These are phyloP conservation scores for Colletotrichum abscissum DNA, from an alignment of 2,329 filamentous ascomycete species.

Conservation along the genomic window DNA sequence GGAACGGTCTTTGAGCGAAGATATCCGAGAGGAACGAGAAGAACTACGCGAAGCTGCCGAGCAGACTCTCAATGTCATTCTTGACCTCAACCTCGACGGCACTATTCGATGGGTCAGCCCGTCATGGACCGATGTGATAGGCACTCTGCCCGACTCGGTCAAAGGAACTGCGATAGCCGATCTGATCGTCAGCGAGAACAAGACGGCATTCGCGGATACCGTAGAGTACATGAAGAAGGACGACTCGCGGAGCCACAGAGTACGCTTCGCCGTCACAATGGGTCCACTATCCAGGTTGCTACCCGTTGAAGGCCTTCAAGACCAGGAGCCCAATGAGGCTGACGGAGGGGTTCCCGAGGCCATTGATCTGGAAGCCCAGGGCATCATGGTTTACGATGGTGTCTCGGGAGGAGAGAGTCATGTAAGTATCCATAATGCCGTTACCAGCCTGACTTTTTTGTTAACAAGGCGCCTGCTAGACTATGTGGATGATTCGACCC, in stretches of 20 bases:
- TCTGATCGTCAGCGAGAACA: constrained; percentile 81
- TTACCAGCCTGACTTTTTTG: neutral
- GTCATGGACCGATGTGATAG: constrained; percentile 94
- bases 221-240: constrained; percentile 92
- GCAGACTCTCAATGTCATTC: constrained; percentile 94
- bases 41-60: constrained; percentile 96
- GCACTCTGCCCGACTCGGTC: constrained; percentile 78
- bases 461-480: constrained; percentile 61
- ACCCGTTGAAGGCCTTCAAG: constrained; percentile 53
- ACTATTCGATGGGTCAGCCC: constrained; percentile 96
- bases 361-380: constrained; percentile 91
- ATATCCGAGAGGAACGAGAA: constrained; percentile 92
- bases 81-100: constrained; percentile 92
- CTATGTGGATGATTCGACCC: constrained; percentile 99
- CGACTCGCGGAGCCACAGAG: constrained; percentile 90
- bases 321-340: constrained; percentile 50
- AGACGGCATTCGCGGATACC: constrained; percentile 82
- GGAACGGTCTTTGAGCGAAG: constrained; percentile 80
- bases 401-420: constrained; percentile 89
- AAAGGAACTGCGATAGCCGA: constrained; percentile 83
- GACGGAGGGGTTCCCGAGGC: constrained; percentile 57
- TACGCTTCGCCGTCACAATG: constrained; percentile 80
- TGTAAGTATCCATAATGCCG: constrained; percentile 66
- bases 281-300: constrained; percentile 76
- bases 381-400: constrained; percentile 97